Percentiles rank a stretch among this genome's conserved stretches.
Evolutionary conservation across 306 rosid species (phyloP).

Genomic region (Carpinus fangiana): DNA sequence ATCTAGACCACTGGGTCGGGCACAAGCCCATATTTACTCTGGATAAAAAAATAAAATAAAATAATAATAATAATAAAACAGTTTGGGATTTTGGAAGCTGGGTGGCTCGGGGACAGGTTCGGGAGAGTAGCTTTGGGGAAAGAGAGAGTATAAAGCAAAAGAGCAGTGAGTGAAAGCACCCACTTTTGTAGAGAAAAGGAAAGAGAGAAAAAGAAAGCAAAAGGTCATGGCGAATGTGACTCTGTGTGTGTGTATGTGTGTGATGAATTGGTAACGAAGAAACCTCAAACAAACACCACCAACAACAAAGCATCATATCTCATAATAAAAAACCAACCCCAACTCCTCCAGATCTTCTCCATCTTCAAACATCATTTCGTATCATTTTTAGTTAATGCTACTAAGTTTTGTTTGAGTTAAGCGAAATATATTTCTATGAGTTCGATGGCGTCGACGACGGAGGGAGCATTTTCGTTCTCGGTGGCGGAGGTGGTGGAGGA

Average conservation of each 20-base stretch:
- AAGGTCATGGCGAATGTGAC: constrained; percentile 43
- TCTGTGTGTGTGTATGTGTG: constrained; percentile 8
- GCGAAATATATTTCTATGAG: constrained; percentile 14
- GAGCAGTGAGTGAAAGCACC: constrained; percentile 17
- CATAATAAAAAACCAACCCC: constrained; percentile 3
- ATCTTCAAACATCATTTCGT: not conserved
- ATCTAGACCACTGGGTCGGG: too few species aligned
- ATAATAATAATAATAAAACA: not conserved
- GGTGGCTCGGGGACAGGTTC: constrained; percentile 30
- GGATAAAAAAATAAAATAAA: not conserved
- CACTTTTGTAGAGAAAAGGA: constrained; percentile 19
- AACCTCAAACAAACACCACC: constrained; percentile 46
- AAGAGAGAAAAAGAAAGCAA: constrained; percentile 20
- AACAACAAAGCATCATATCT: constrained; percentile 4
- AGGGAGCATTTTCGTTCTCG: constrained; percentile 61
- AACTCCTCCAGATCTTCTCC: not conserved
- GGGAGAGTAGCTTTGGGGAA: constrained; percentile 22
- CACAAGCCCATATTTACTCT: too few species aligned
- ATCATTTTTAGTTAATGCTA: not conserved
- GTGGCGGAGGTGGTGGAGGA: constrained; percentile 83
- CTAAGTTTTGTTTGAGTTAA: constrained; percentile 11
- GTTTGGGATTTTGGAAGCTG: not conserved
- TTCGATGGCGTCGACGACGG: constrained; percentile 37
- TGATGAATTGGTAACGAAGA: constrained; percentile 53
- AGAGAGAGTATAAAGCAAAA: constrained; percentile 33